These are phyloP conservation scores for Yarrowia osloensis DNA, from an alignment of 805 yeast species.

Conservation along the genomic window DNA sequence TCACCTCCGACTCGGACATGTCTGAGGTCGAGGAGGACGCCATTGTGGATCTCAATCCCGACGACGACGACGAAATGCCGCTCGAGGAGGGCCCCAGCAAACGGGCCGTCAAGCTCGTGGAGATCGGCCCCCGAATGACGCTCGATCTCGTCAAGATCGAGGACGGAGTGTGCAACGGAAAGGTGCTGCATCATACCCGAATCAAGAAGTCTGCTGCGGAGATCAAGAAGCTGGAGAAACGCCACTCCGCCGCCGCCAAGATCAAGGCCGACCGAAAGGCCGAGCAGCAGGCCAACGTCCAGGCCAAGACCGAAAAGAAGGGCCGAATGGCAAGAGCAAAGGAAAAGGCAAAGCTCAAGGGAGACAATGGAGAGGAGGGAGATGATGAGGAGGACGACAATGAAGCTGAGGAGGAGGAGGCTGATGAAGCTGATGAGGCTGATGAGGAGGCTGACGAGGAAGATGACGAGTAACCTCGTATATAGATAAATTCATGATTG, in stretches of 20 bases:
- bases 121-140: constrained; percentile 87
- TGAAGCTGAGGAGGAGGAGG: constrained; percentile 35
- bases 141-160: constrained; percentile 81
- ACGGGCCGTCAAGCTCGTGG: constrained; percentile 88
- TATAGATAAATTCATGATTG: constrained; percentile 12
- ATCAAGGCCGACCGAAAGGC: constrained; percentile 71
- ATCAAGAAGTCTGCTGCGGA: constrained; percentile 66
- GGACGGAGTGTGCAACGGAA: constrained; percentile 88
- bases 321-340: constrained; percentile 63
- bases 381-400: constrained; percentile 33
- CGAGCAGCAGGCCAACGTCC: constrained; percentile 76
- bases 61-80: constrained; percentile 4
- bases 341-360: constrained; percentile 39
- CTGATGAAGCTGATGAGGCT: constrained; percentile 33
- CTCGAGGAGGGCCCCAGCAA: constrained; percentile 47
- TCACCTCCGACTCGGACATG: constrained; percentile 64
- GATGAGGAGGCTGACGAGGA: constrained; percentile 34
- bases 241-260: constrained; percentile 61
- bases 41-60: constrained; percentile 33
- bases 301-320: constrained; percentile 68
- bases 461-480: constrained; percentile 31
- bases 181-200: constrained; percentile 78
- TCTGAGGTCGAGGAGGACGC: constrained; percentile 81
- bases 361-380: constrained; percentile 37
- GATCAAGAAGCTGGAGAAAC: constrained; percentile 59